Conservation (phyloP, 768 basidiomycete species). For the Mycena sanguinolenta region DNA sequence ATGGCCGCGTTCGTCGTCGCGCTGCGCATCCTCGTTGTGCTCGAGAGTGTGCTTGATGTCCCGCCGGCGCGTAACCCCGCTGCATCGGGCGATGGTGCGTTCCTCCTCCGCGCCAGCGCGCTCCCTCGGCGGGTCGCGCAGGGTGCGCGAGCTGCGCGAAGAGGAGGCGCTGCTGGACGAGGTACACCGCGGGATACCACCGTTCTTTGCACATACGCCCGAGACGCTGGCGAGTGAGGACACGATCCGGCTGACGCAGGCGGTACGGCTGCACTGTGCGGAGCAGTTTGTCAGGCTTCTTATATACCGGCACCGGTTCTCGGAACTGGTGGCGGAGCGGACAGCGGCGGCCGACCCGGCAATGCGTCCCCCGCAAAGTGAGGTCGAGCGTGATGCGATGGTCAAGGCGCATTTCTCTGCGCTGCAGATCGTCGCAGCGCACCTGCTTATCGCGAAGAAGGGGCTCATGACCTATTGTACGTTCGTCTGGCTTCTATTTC, state of each 20-base stretch:
- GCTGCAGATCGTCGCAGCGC: slow-evolving; percentile 83
- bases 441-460: slow-evolving; percentile 88
- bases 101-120: slow-evolving; percentile 78
- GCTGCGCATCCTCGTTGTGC: slow-evolving; percentile 85
- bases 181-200: slow-evolving; percentile 76
- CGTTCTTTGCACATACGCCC: slow-evolving; percentile 83
- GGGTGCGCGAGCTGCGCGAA: slow-evolving; percentile 78
- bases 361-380: slow-evolving; percentile 66
- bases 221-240: slow-evolving; percentile 89
- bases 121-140: slow-evolving; percentile 75
- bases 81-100: slow-evolving; percentile 61
- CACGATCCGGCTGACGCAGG: slow-evolving; percentile 90
- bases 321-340: slow-evolving; percentile 80
- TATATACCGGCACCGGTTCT: slow-evolving; percentile 90
- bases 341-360: slow-evolving; percentile 56
- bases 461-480: slow-evolving; percentile 95
- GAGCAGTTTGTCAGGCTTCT: slow-evolving; percentile 91
- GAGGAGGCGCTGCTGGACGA: slow-evolving; percentile 88
- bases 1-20: slow-evolving; percentile 86
- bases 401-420: slow-evolving; percentile 82
- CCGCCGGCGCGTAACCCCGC: slow-evolving; percentile 69
- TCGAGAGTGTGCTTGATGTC: slow-evolving; percentile 90
- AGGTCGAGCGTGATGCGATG: slow-evolving; percentile 85
- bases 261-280: slow-evolving; percentile 86
- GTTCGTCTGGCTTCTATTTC: slow-evolving; percentile 48